Evolutionary conservation across 2,329 filamentous ascomycete species (phyloP).

Genomic region (Fusarium piperis): DNA sequence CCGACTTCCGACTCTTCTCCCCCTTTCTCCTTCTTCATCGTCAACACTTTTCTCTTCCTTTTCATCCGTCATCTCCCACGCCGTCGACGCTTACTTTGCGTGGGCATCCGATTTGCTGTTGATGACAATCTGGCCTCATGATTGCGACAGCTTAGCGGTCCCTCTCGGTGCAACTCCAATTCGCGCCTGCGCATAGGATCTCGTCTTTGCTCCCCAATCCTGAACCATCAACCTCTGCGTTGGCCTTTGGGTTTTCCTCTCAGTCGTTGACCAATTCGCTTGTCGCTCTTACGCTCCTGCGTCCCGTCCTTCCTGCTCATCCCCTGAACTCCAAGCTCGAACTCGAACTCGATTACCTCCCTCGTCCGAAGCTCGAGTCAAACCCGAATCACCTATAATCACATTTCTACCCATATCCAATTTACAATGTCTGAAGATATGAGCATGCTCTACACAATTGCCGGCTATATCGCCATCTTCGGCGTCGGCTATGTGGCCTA

Average conservation of each 20-base stretch:
- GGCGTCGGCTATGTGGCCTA: conserved; percentile 50
- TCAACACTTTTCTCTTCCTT: conserved; percentile 6
- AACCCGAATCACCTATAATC: conserved; percentile 16
- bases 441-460: conserved; percentile 50
- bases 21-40: conserved; percentile 32
- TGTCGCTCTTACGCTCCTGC: conserved; percentile 7
- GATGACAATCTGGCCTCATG: conserved; percentile 48
- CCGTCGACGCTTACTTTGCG: conserved; percentile 24
- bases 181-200: conserved; percentile 18
- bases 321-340: conserved; percentile 13
- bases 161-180: conserved; percentile 17
- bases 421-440: conserved; percentile 48
- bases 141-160: conserved; percentile 36
- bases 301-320: conserved; percentile 5
- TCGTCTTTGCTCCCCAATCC: neutral
- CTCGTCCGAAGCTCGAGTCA: conserved; percentile 22
- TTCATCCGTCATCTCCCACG: neutral
- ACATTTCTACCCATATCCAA: conserved; percentile 1
- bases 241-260: conserved; percentile 1
- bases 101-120: conserved; percentile 32
- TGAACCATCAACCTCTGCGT: conserved; percentile 12
- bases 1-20: conserved; percentile 19
- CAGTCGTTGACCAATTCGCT: neutral
- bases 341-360: conserved; percentile 7
- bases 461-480: conserved; percentile 50